Conservation (phyloP, 2,329 filamentous ascomycete genomes). For the Aureobasidium melanogenum region DNA sequence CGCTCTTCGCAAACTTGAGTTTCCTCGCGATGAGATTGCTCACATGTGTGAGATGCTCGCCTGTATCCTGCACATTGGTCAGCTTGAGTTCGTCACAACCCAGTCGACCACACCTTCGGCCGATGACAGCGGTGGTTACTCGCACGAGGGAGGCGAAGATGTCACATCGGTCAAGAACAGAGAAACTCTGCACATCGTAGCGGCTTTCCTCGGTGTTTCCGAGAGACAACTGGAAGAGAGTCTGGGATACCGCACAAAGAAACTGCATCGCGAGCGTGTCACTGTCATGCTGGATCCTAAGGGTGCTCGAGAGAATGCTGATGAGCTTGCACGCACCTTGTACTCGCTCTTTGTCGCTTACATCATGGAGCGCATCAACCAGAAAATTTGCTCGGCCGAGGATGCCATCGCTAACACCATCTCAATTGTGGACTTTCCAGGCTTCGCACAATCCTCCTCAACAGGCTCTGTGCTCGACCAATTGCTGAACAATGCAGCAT, state of each 20-base stretch:
- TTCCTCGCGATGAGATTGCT: conserved; percentile 85
- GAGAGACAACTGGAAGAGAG: conserved; percentile 75
- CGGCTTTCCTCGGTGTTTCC: conserved; percentile 87
- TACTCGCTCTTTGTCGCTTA: conserved; percentile 93
- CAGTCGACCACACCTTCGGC: conserved; percentile 68
- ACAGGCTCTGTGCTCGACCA: conserved; percentile 85
- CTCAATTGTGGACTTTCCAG: conserved; percentile 92
- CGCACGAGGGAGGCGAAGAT: conserved; percentile 82
- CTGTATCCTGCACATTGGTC: conserved; percentile 91
- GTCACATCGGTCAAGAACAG: conserved; percentile 88
- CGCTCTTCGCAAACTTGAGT: conserved; percentile 86
- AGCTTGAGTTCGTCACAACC: conserved; percentile 83
- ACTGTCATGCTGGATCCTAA: conserved; percentile 94
- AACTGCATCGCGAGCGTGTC: conserved; percentile 90
- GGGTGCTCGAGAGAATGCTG: conserved; percentile 82
- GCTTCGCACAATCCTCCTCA: conserved; percentile 75
- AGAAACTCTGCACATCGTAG: conserved; percentile 74
- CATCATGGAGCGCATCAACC: conserved; percentile 87
- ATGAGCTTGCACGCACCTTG: conserved; percentile 84
- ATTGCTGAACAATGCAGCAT: conserved; percentile 87
- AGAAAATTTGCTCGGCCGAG: conserved; percentile 76
- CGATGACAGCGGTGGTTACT: conserved; percentile 93
- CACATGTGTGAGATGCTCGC: conserved; percentile 95
- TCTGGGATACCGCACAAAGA: conserved; percentile 93
- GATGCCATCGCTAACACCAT: conserved; percentile 88